Evolutionary conservation across 441 rosid genomes (phyloP).

Genomic region (Populus hybrid): DNA sequence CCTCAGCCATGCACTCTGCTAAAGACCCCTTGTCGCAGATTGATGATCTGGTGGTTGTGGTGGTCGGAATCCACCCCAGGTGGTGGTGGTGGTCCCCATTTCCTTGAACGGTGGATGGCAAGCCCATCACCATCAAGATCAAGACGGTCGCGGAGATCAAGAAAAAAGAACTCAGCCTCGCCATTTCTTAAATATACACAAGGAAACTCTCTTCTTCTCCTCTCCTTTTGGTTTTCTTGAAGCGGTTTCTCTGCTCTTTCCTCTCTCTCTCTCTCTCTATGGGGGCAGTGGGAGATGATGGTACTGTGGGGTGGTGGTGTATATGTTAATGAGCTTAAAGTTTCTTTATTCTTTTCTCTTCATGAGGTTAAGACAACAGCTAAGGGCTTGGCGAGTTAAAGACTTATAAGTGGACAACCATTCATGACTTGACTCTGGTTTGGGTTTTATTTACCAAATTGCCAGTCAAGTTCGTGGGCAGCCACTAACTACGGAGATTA

Average conservation of each 20-base stretch:
- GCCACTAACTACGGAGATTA: constrained; percentile 17
- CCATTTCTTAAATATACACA: constrained; percentile 22
- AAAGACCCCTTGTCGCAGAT: constrained; percentile 55
- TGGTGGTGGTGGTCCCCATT: constrained; percentile 37
- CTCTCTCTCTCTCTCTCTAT: neutral
- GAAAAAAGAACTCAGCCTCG: constrained; percentile 23
- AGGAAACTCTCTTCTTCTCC: neutral
- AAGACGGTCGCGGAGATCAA: constrained; percentile 35
- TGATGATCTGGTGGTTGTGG: constrained; percentile 19
- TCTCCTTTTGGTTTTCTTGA: neutral
- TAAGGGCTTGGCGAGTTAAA: constrained; percentile 16
- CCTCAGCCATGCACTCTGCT: constrained; percentile 49
- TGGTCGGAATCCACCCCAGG: constrained; percentile 46
- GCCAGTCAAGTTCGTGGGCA: constrained; percentile 27
- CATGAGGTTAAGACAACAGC: constrained; percentile 12
- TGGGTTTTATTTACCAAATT: constrained; percentile 22
- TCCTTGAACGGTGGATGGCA: constrained; percentile 36
- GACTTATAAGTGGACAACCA: constrained; percentile 3
- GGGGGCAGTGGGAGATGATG: neutral
- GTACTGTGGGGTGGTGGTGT: neutral
- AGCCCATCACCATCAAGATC: constrained; percentile 25
- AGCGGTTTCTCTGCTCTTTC: neutral
- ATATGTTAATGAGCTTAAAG: neutral
- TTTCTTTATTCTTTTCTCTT: constrained; percentile 8
- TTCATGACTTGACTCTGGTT: constrained; percentile 19